Evolutionary conservation across 2,329 filamentous ascomycete species (phyloP).

Genomic region (Verticillium nubilum): DNA sequence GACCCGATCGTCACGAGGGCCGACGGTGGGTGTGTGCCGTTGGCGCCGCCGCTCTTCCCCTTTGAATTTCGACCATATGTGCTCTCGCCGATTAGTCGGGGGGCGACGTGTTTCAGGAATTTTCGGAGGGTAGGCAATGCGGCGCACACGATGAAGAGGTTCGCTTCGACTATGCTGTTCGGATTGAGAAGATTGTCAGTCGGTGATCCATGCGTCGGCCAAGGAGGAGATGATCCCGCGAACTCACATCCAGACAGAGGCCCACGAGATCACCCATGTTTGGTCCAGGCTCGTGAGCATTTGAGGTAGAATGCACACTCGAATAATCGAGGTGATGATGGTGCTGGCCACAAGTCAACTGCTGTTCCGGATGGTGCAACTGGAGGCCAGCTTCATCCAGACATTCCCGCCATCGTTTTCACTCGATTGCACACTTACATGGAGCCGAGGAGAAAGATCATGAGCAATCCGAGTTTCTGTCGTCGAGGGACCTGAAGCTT

Average conservation of each 20-base stretch:
- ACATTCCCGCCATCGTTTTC: no score
- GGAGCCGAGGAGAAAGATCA: neutral
- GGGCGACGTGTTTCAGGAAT: constrained; percentile 25
- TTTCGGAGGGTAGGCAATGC: constrained; percentile 28
- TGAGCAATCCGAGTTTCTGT: constrained; percentile 37
- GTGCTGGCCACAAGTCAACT: constrained; percentile 18
- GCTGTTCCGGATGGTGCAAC: no score
- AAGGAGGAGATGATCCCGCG: neutral
- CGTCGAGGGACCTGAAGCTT: constrained; percentile 36
- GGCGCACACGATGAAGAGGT: constrained; percentile 29
- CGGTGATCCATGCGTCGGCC: neutral
- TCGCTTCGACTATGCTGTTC: constrained; percentile 26
- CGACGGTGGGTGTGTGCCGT: no score
- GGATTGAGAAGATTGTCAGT: no score
- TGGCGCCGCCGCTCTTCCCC: neutral
- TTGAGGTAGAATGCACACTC: constrained; percentile 19
- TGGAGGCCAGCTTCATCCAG: no score
- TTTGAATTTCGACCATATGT: neutral
- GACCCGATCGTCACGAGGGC: no score
- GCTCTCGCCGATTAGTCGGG: constrained; percentile 10
- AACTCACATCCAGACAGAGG: constrained; percentile 22
- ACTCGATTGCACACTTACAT: constrained; percentile 11
- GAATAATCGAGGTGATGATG: constrained; percentile 24
- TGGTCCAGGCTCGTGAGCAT: constrained; percentile 19
- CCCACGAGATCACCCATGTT: constrained; percentile 22